Evolutionary conservation across 495 filamentous ascomycete species (phyloP).

Genomic region (Halenospora varia): DNA sequence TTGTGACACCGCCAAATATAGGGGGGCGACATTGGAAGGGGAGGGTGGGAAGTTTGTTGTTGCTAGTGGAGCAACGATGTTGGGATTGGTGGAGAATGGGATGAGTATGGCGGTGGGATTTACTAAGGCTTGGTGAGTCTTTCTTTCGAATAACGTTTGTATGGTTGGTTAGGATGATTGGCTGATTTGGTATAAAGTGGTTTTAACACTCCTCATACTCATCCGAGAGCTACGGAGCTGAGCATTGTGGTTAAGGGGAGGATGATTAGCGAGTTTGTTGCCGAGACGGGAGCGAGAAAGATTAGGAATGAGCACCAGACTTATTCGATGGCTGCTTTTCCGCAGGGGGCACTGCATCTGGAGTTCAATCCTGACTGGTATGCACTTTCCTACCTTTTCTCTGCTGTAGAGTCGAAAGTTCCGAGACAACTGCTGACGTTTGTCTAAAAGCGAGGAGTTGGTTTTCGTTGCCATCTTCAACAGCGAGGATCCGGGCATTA

Average conservation of each 20-base stretch:
- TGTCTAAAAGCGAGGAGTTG: neutral
- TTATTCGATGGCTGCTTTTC: neutral
- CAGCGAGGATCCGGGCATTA: neutral
- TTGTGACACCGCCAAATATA: neutral
- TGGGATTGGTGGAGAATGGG: neutral
- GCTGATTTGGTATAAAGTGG: no score
- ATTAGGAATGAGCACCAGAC: neutral
- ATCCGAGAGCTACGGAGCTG: neutral
- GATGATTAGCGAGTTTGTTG: neutral
- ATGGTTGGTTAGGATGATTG: no score
- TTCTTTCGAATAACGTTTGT: neutral
- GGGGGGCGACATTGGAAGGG: neutral
- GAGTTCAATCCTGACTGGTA: neutral
- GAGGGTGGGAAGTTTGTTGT: neutral
- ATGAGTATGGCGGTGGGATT: neutral
- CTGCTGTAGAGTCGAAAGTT: no score
- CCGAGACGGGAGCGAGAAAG: neutral
- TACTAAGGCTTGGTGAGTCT: neutral
- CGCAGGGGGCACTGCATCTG: neutral
- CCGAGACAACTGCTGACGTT: no score
- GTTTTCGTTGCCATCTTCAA: neutral
- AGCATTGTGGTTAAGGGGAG: neutral
- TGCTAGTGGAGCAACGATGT: neutral
- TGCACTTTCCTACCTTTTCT: no score
- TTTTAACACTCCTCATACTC: neutral